Evolutionary conservation across 805 yeast genomes (phyloP), one percentile per base, ranked within the genome.

Genomic region (Pichia thaimueangensis): DNA sequence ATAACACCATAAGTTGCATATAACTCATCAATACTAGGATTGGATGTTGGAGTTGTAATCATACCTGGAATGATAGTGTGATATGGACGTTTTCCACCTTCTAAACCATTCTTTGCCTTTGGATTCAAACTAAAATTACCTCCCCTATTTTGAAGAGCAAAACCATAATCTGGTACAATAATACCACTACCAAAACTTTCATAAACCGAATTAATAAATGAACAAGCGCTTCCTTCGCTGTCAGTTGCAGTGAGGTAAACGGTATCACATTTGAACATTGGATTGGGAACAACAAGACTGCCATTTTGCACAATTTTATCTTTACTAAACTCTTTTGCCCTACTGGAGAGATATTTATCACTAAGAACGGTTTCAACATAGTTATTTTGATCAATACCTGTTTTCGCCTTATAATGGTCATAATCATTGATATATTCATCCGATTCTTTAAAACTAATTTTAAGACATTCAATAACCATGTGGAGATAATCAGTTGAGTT

Each of bases 11-110:
- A 49, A 5, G 45, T 64, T 1, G 88, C 87, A 53, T 70, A 79
- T n/a, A 85, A 60, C 22, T 73, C 74, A 22, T 64, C 69, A 5
- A 46, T 47, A 1, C 29, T 38, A 5, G 28, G 43, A 11, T 16
- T 17, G 3, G 43, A 45, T 3, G 50, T 47, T 5, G 64, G 65
- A 3, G 65, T 59, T 12, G 94, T 85, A 24, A 85, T 73, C 80
- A 85, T 73, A 0, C 87, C 86, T 1, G 94, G 94, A 45, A 85
- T 84, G 45, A 85, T 85, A 0, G 95, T 86, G 55, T 86, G 94
- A 59, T 83, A 85, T 1, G 87, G 80, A 49, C 93, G 67, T 58
- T 85, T 85, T 16, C 75, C 72, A 3, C 86, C 86, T 41, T 73
- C 87, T 33, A 81, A 59, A 38, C 74, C 71, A 56, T 85, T 85